Conservation (phyloP, 1,284 basidiomycete genomes). For the Omphalotus olearius region DNA sequence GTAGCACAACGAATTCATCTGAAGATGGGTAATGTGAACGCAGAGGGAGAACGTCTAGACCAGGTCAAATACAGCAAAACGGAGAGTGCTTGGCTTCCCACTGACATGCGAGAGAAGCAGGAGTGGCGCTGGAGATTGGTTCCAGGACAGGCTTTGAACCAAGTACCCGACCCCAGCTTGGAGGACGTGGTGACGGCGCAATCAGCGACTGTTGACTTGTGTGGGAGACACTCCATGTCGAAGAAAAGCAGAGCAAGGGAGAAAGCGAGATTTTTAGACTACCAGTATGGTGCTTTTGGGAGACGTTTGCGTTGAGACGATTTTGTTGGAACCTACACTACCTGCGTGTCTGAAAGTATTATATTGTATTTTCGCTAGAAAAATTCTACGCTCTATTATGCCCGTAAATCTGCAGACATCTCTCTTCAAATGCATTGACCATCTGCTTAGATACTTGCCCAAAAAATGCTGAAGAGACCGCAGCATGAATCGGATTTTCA, state of each 20-base stretch:
- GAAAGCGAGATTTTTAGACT: not conserved
- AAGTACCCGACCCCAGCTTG: not conserved
- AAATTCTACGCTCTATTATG: conserved; percentile 6
- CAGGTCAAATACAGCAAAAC: not conserved
- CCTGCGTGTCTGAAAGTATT: no score
- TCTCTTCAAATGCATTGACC: conserved; percentile 88
- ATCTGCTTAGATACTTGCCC: conserved; percentile 84
- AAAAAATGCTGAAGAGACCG: conserved; percentile 80
- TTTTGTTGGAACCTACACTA: not conserved
- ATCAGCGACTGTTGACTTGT: not conserved
- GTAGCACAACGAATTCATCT: conserved; percentile 6
- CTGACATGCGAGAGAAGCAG: not conserved
- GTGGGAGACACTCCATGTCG: not conserved
- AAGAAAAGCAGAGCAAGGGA: not conserved
- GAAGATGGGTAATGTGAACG: not conserved
- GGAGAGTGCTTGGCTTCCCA: not conserved
- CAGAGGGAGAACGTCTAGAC: conserved; percentile 1
- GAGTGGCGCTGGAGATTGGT: conserved; percentile 9
- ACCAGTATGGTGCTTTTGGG: conserved; percentile 71
- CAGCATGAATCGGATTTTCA: conserved; percentile 81
- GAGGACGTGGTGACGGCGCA: not conserved
- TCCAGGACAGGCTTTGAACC: not conserved
- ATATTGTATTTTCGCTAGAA: not conserved
- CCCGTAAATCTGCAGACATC: conserved; percentile 74
- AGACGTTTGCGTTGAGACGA: conserved; percentile 36